A percentile compares a stretch with the other conserved stretches of the same genome.
Evolutionary conservation across 495 filamentous ascomycete genomes (phyloP).

Genomic region (Penicillium dipodomyicola): DNA sequence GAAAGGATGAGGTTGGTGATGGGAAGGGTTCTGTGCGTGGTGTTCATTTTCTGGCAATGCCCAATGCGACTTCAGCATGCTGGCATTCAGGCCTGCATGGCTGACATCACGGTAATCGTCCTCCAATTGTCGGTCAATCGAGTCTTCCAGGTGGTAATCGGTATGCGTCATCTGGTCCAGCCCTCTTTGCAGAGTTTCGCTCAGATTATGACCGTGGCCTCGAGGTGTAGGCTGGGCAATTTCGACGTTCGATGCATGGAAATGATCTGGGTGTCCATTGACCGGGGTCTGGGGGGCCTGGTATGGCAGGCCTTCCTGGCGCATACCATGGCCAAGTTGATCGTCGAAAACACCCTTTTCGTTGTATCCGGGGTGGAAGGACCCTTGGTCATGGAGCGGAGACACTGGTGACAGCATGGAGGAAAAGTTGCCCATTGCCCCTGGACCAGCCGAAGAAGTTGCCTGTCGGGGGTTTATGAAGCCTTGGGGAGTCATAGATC

Average conservation of each 20-base stretch:
- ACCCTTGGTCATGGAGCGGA: conserved; percentile 38
- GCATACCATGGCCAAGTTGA: conserved; percentile 23
- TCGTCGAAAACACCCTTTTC: conserved; percentile 31
- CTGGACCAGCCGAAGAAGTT: conserved; percentile 31
- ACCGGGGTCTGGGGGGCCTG: conserved; percentile 35
- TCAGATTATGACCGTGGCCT: conserved; percentile 63
- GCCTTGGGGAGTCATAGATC: conserved; percentile 45
- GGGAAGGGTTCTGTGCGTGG: conserved; percentile 19
- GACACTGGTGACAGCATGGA: conserved; percentile 49
- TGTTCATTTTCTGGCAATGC: conserved; percentile 33
- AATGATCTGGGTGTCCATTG: conserved; percentile 39
- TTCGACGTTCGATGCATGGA: conserved; percentile 49
- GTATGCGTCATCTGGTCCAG: conserved; percentile 66
- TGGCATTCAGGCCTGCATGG: conserved; percentile 32
- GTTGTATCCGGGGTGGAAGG: conserved; percentile 36
- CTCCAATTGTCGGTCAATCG: conserved; percentile 67
- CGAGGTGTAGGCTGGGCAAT: conserved; percentile 66
- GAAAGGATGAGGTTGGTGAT: conserved; percentile 23
- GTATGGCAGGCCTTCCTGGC: conserved; percentile 30
- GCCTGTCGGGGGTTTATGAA: conserved; percentile 42
- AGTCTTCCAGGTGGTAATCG: conserved; percentile 76
- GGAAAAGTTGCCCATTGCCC: conserved; percentile 37
- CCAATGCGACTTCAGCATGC: conserved; percentile 43
- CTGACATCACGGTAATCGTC: conserved; percentile 53
- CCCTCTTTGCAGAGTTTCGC: conserved; percentile 75